Base-by-base conservation (phyloP, 176 grass and related monocot genomes). In the Cocos nucifera region DNA sequence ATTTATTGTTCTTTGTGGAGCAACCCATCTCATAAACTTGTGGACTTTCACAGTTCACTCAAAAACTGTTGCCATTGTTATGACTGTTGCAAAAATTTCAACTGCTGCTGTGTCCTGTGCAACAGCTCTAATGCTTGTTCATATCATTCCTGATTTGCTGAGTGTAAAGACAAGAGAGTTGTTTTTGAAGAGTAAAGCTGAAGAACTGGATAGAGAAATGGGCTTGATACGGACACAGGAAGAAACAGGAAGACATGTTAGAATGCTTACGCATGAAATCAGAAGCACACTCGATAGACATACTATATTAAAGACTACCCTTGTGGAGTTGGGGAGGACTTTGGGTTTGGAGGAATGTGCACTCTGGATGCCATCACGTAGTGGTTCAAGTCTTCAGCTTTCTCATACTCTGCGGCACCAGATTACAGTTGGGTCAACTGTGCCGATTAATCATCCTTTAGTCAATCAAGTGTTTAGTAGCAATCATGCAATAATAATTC, bases 231-330 rank as follows among this genome's bases (percentile, higher is more conserved):
- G 80, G 2, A 83, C 76, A 0, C 85, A 88, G 44, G 85, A 88
- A 57, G 85, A 88, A 72, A 88, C 80, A 5, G 85, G 85, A 18
- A 61, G 85, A 49, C 85, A 88, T 54, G 80, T 88, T 27, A 69
- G 85, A n/a, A 88, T 88, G 85, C 77, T 88, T 70, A 88, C 85
- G 10, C 85, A 88, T 62, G 85, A 88, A 79, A 88, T 88, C 44
- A 66, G 85, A 44, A 88, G 85, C 32, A 83, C 80, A 49, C 72
- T 88, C 17, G 85, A 88, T 39, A 74, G 85, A 20, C 85, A 88
- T 56, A 88, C 85, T 4, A 88, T 88, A 67, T 56, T 88, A 12
- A 88, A 74, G 70, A 88, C 85, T 3, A 88, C 85, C 3, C 66
- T 88, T 6, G 85, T 88, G 22, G 80, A 88, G 72, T 77, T 88